phyloP scores from a whole-genome alignment of 179 eudicot species.

The Beta macrorhiza region DNA sequence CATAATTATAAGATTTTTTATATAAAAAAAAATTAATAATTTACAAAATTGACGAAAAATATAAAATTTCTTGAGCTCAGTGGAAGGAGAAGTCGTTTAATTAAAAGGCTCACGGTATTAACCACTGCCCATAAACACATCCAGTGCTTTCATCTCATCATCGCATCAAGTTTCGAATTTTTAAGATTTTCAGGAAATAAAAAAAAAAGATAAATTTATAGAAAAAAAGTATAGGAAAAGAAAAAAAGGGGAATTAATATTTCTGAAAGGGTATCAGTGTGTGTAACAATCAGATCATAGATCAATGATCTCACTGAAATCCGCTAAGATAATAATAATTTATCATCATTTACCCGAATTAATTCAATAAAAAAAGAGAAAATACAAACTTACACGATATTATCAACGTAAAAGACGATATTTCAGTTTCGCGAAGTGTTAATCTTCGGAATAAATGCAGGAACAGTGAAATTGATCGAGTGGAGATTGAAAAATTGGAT shows the following conservation, averaged over 20 bases:
- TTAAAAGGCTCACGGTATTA: conserved; percentile 59
- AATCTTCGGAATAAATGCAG: no score
- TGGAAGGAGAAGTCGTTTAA: conserved; percentile 52
- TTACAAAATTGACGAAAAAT: background rate
- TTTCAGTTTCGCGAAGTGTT: no score
- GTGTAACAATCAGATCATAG: conserved; percentile 94
- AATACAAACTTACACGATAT: background rate
- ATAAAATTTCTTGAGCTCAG: conserved; percentile 1
- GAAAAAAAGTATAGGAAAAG: background rate
- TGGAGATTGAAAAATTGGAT: no score
- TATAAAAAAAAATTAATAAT: background rate
- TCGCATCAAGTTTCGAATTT: conserved; percentile 22
- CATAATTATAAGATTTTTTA: no score
- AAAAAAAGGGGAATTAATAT: no score
- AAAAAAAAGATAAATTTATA: background rate
- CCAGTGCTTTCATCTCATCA: conserved; percentile 55
- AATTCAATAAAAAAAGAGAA: background rate
- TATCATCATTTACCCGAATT: conserved; percentile 54
- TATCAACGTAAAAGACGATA: background rate
- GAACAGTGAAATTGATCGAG: no score
- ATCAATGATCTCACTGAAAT: conserved; percentile 75
- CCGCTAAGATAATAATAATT: conserved; percentile 70
- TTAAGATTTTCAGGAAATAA: background rate
- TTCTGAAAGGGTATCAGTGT: conserved; percentile 56
- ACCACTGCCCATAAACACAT: conserved; percentile 66